Conservation (phyloP, 257 asterid species). For the Capsicum rhomboideum region DNA sequence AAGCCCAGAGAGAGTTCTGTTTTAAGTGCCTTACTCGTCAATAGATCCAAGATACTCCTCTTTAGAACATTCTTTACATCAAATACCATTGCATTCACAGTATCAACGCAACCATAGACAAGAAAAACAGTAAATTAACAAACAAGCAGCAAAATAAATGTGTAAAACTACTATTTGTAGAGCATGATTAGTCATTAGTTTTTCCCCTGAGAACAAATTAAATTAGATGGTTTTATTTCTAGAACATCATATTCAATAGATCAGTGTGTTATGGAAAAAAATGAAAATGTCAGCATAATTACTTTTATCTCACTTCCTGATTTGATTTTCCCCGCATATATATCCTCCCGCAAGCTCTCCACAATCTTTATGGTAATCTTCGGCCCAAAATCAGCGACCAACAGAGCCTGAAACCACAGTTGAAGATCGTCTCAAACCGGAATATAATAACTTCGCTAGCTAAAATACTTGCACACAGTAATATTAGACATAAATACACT, state of each 20-base stretch:
- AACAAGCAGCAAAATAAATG: neutral
- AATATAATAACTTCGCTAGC: neutral
- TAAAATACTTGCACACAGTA: neutral
- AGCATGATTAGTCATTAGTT: neutral
- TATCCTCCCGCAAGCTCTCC: slow-evolving; percentile 89
- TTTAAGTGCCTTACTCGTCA: slow-evolving; percentile 73
- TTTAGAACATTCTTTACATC: slow-evolving; percentile 68
- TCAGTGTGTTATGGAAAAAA: neutral
- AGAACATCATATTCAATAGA: neutral
- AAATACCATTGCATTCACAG: neutral
- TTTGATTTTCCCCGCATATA: slow-evolving; percentile 84
- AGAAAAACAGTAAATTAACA: neutral
- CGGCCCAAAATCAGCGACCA: slow-evolving; percentile 97
- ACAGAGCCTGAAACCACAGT: slow-evolving; percentile 38
- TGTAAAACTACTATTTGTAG: neutral
- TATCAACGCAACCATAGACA: neutral
- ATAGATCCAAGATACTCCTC: slow-evolving; percentile 60
- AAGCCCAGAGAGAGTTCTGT: slow-evolving; percentile 83
- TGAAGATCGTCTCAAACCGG: neutral
- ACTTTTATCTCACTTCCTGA: slow-evolving; percentile 89
- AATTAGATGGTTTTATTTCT: neutral
- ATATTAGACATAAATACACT: neutral
- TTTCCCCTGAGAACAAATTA: neutral
- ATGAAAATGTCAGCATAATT: slow-evolving; percentile 7
- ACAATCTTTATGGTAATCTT: slow-evolving; percentile 81